Conservation (phyloP, 2,329 filamentous ascomycete species). For the Colletotrichum simmondsii region DNA sequence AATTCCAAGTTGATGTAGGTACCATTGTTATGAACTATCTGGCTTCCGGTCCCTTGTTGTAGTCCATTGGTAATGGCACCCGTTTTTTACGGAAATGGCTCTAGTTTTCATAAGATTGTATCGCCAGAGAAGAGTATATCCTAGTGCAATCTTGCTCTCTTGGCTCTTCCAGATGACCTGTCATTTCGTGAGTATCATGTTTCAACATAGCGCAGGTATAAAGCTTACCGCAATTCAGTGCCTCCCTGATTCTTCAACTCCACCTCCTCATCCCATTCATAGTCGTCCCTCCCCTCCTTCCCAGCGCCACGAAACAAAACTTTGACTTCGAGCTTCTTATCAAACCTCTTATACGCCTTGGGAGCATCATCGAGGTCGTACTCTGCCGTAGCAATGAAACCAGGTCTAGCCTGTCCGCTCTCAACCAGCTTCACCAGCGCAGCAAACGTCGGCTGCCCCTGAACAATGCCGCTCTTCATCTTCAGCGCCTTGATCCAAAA, state of each 20-base stretch:
- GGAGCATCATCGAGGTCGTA: constrained; percentile 43
- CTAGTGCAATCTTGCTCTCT: too few relatives aligned
- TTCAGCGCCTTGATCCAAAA: constrained; percentile 35
- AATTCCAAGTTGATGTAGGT: too few relatives aligned
- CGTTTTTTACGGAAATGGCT: too few relatives aligned
- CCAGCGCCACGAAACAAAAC: constrained; percentile 22
- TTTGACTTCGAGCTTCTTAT: constrained; percentile 39
- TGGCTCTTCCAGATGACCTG: too few relatives aligned
- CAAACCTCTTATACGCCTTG: constrained; percentile 40
- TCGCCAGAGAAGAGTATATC: too few relatives aligned
- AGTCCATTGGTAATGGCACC: too few relatives aligned
- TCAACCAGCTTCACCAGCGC: constrained; percentile 40
- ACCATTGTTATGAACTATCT: too few relatives aligned
- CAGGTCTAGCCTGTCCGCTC: constrained; percentile 39
- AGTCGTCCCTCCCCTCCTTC: constrained; percentile 1
- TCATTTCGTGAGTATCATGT: too few relatives aligned
- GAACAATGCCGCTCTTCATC: constrained; percentile 26
- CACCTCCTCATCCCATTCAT: neutral
- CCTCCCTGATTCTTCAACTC: neutral
- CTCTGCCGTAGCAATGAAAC: constrained; percentile 41
- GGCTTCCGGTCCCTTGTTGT: too few relatives aligned
- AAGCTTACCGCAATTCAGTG: too few relatives aligned
- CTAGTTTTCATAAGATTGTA: too few relatives aligned
- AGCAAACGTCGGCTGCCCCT: constrained; percentile 30
- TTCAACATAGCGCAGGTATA: too few relatives aligned